Conservation (phyloP, 805 yeast genomes). For the Candida nemodendra region DNA sequence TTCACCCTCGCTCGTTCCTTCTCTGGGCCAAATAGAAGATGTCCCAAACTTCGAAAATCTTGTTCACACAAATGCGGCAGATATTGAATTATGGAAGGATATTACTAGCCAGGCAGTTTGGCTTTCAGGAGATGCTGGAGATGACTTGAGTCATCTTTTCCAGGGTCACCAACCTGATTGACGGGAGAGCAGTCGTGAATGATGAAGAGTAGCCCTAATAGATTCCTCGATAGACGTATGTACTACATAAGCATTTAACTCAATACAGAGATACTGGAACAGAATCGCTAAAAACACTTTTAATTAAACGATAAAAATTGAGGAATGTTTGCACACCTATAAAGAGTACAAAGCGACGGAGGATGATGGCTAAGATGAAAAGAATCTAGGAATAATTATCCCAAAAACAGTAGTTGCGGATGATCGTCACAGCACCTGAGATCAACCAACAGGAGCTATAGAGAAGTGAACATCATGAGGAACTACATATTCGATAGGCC, state of each 20-base stretch:
- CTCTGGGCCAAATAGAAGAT: conserved; percentile 34
- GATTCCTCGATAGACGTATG: background rate
- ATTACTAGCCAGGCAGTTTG: conserved; percentile 76
- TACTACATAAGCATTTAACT: no score
- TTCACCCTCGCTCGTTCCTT: conserved; percentile 31
- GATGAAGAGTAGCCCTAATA: background rate
- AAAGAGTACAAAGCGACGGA: no score
- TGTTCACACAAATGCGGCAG: conserved; percentile 37
- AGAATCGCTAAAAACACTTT: conserved; percentile 5
- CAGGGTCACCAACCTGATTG: no score
- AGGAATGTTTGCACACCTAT: background rate
- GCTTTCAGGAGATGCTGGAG: conserved; percentile 49
- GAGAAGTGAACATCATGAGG: no score
- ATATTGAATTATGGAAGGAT: conserved; percentile 69
- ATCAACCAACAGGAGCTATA: no score
- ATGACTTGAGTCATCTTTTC: conserved; percentile 33
- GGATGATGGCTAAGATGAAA: no score
- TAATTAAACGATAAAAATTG: conserved; percentile 2
- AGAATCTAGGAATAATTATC: no score
- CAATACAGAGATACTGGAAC: no score
- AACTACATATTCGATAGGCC: no score
- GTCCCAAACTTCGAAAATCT: conserved; percentile 35
- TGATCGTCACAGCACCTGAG: no score
- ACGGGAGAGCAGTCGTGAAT: no score
- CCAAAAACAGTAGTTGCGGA: no score